Conservation (phyloP, 2,329 filamentous ascomycete genomes). For the Fusarium humuli region DNA sequence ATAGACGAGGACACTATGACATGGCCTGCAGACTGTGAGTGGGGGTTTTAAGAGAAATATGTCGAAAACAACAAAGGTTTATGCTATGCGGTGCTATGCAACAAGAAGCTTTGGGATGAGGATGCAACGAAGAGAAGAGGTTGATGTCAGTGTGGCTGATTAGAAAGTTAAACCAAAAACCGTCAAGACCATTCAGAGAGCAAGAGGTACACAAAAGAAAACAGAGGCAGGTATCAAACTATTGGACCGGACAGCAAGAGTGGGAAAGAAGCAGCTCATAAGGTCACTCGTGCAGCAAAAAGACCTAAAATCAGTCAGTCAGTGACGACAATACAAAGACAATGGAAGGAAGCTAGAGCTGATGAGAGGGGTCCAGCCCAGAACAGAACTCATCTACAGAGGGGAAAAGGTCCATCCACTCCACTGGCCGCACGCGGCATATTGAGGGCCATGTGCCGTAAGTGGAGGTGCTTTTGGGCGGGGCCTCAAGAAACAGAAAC, state of each 20-base stretch:
- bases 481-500: slow-evolving; percentile 12
- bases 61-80: slow-evolving; percentile 6
- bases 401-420: slow-evolving; percentile 5
- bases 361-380: slow-evolving; percentile 25
- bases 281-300: slow-evolving; percentile 15
- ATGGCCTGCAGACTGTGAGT: not conserved
- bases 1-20: slow-evolving; percentile 6
- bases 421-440: slow-evolving; percentile 34
- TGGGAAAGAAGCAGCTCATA: slow-evolving; percentile 32
- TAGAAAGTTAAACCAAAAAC: slow-evolving; percentile 14
- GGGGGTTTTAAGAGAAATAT: slow-evolving; percentile 11
- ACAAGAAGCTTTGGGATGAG: slow-evolving; percentile 10
- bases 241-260: slow-evolving; percentile 1
- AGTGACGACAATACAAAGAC: slow-evolving; percentile 31
- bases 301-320: not conserved
- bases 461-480: slow-evolving; percentile 24
- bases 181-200: not conserved
- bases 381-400: not conserved
- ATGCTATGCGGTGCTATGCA: slow-evolving; percentile 19
- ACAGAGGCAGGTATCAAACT: not conserved
- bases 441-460: slow-evolving; percentile 18
- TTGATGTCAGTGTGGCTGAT: slow-evolving; percentile 38
- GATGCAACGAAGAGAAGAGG: slow-evolving; percentile 5
- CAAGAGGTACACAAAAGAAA: slow-evolving; percentile 7
- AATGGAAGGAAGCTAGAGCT: slow-evolving; percentile 22